Conservation (phyloP, 768 basidiomycete genomes). For the Leccinum truebloodii region DNA sequence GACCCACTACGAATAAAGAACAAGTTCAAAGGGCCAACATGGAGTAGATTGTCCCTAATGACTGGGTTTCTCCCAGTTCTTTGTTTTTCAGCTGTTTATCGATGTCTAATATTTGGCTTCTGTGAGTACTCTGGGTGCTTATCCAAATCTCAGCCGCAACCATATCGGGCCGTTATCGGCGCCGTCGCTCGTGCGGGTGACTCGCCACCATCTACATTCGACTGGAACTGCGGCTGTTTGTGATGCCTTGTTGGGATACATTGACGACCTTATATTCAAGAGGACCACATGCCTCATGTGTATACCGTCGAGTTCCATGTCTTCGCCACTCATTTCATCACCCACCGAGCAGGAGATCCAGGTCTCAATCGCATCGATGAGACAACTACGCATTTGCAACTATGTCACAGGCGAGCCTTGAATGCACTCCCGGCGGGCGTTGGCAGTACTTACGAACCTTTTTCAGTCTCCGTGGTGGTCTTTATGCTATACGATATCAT, state of each 20-base stretch:
- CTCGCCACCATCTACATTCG: conserved; percentile 5
- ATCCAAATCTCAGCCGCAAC: background rate
- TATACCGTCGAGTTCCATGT: conserved; percentile 8
- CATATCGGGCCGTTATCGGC: background rate
- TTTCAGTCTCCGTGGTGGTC: conserved; percentile 14
- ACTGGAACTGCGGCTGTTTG: background rate
- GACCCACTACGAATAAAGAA: no score
- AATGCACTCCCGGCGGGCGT: background rate
- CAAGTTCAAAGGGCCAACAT: no score
- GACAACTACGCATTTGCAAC: conserved; percentile 19
- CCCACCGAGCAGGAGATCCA: conserved; percentile 6
- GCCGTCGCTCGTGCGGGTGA: background rate
- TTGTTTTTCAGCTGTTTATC: background rate
- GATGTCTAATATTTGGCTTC: background rate
- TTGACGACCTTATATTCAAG: background rate
- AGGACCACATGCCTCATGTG: background rate
- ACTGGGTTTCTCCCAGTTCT: background rate
- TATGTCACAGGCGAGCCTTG: conserved; percentile 13
- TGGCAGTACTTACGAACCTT: background rate
- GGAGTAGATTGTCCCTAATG: background rate
- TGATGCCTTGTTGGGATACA: background rate
- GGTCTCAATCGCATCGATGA: conserved; percentile 5
- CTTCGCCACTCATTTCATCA: conserved; percentile 2
- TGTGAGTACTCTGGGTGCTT: background rate
- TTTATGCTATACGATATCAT: conserved; percentile 26